phyloP scores from a whole-genome alignment of 2,329 filamentous ascomycete species.

The Stylonectria norvegica region DNA sequence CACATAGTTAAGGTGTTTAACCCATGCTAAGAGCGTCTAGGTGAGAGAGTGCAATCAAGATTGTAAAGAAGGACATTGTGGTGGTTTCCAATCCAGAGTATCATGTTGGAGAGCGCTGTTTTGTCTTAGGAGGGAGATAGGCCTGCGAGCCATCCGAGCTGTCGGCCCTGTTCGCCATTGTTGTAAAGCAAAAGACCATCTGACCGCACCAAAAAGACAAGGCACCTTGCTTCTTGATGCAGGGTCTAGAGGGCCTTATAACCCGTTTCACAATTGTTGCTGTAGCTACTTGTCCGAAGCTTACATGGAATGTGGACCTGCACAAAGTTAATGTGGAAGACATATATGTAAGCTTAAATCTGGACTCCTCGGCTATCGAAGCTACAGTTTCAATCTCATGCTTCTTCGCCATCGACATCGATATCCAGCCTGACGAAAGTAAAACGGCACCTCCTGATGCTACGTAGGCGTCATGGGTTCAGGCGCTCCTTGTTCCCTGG shows the following conservation, averaged over 20 bases:
- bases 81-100: neutral
- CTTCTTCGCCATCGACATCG: neutral
- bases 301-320: too few relatives aligned
- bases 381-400: neutral
- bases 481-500: too few relatives aligned
- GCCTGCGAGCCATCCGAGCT: neutral
- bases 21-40: neutral
- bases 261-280: too few relatives aligned
- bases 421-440: neutral
- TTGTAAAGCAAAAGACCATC: too few relatives aligned
- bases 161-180: neutral
- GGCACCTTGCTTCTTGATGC: neutral
- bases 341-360: neutral
- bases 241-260: neutral
- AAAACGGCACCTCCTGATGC: too few relatives aligned
- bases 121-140: neutral
- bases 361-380: neutral
- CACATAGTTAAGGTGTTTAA: neutral
- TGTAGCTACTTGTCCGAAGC: too few relatives aligned
- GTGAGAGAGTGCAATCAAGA: neutral
- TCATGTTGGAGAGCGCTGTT: neutral
- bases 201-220: neutral
- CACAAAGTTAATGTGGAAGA: too few relatives aligned
- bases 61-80: neutral
- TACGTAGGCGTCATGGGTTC: too few relatives aligned